These are phyloP conservation scores for Diaporthe velutina DNA, from an alignment of 2,329 filamentous ascomycete genomes.

Conservation along the genomic window DNA sequence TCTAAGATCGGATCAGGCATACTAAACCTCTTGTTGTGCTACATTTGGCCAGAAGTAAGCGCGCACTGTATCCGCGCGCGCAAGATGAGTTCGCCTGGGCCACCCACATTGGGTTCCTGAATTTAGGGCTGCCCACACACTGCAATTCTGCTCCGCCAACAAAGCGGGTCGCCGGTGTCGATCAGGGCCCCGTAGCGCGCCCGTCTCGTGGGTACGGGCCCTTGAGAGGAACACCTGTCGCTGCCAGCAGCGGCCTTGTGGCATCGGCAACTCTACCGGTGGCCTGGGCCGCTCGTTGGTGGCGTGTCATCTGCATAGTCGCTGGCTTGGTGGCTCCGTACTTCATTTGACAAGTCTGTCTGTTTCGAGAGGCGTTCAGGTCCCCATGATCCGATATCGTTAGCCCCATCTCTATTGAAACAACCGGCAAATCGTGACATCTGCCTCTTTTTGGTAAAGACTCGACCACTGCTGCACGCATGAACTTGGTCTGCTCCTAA, in stretches of 20 bases:
- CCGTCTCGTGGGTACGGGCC: slow-evolving; percentile 16
- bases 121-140: slow-evolving; percentile 37
- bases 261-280: not conserved
- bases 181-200: slow-evolving; percentile 26
- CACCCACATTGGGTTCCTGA: slow-evolving; percentile 35
- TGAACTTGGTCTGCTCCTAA: slow-evolving; percentile 13
- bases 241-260: not conserved
- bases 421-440: slow-evolving; percentile 18
- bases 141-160: slow-evolving; percentile 13
- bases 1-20: not conserved
- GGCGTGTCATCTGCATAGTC: not conserved
- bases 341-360: not conserved
- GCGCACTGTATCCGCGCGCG: slow-evolving; percentile 23
- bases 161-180: slow-evolving; percentile 34
- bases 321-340: not conserved
- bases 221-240: not conserved
- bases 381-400: not conserved
- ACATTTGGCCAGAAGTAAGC: not conserved
- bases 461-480: slow-evolving; percentile 13
- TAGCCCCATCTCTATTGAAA: slow-evolving; percentile 7
- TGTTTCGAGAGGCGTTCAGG: not conserved
- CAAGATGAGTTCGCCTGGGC: not conserved
- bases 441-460: slow-evolving; percentile 9
- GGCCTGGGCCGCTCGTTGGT: not conserved
- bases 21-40: not conserved